Percentiles rank a stretch among this genome's conserved stretches.
Conservation (phyloP, 352 stramenopile species). For the Pythium grandisporangium region DNA sequence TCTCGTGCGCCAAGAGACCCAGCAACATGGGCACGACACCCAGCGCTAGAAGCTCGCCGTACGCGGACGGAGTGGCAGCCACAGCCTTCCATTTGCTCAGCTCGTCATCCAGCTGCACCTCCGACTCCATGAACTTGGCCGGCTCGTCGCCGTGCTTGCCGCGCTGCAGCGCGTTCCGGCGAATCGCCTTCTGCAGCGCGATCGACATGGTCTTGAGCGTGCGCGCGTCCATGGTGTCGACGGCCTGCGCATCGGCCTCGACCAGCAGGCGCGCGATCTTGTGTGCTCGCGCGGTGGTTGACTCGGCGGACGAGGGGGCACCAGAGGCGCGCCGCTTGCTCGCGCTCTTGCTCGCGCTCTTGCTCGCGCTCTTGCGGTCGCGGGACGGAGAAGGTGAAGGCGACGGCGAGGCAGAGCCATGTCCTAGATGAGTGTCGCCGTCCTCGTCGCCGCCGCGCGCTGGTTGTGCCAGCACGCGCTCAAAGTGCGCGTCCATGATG, state of each 20-base stretch:
- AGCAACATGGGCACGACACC: conserved; percentile 38
- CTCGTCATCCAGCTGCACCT: conserved; percentile 37
- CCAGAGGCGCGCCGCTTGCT: conserved; percentile 4
- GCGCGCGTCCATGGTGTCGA: conserved; percentile 53
- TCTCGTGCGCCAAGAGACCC: conserved; percentile 54
- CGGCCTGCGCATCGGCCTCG: conserved; percentile 26
- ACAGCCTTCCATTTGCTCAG: conserved; percentile 27
- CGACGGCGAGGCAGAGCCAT: too few species aligned
- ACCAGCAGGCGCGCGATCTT: conserved; percentile 38
- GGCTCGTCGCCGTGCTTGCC: conserved; percentile 54
- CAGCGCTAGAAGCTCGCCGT: conserved; percentile 25
- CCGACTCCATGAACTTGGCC: conserved; percentile 59
- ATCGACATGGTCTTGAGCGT: conserved; percentile 25
- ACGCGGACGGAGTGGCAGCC: conserved; percentile 40
- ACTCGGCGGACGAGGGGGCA: conserved; percentile 1
- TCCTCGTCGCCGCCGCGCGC: conserved; percentile 10
- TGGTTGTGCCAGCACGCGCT: conserved; percentile 35
- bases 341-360: neutral
- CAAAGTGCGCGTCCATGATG: conserved; percentile 54
- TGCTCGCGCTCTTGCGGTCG: conserved; percentile 1
- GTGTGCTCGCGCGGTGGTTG: conserved; percentile 15
- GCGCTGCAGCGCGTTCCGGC: conserved; percentile 43
- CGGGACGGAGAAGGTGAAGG: too few species aligned
- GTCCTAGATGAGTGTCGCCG: too few species aligned
- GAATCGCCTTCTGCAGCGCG: conserved; percentile 50